Evolutionary conservation across 768 basidiomycete genomes (phyloP).

Genomic region (Kwoniella botswanensis): DNA sequence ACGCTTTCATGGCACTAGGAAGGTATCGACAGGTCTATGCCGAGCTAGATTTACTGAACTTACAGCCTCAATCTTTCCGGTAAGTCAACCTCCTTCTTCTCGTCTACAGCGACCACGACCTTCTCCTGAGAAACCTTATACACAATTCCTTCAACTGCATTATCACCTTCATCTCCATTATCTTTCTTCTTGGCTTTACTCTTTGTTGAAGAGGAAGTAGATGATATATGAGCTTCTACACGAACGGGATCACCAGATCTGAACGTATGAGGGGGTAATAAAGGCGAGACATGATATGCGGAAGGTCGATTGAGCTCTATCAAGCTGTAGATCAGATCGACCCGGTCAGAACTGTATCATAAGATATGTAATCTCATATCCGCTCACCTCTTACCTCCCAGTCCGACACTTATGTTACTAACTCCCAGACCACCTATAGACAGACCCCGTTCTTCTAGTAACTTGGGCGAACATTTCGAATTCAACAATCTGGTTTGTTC

Average conservation of each 20-base stretch:
- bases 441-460: constrained; percentile 87
- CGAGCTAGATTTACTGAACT: constrained; percentile 22
- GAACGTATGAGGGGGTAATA: constrained; percentile 85
- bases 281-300: constrained; percentile 72
- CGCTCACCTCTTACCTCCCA: constrained; percentile 87
- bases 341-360: background rate
- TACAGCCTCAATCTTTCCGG: constrained; percentile 79
- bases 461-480: constrained; percentile 78
- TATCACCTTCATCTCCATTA: constrained; percentile 58
- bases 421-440: constrained; percentile 76
- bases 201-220: constrained; percentile 11
- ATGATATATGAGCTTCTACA: constrained; percentile 71
- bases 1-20: background rate
- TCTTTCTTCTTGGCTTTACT: constrained; percentile 56
- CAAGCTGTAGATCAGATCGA: constrained; percentile 63
- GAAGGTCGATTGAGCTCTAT: constrained; percentile 83
- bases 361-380: too few relatives aligned
- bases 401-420: constrained; percentile 74
- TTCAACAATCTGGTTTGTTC: constrained; percentile 77
- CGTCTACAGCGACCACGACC: constrained; percentile 78
- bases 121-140: constrained; percentile 78
- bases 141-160: constrained; percentile 75
- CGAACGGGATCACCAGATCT: constrained; percentile 87
- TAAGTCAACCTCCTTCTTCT: constrained; percentile 69
- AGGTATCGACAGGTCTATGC: too few relatives aligned